Percentiles rank a stretch among this genome's conserved stretches.
Evolutionary conservation across 352 stramenopile species (phyloP).

Genomic region (Phytophthora macrochlamydospora): DNA sequence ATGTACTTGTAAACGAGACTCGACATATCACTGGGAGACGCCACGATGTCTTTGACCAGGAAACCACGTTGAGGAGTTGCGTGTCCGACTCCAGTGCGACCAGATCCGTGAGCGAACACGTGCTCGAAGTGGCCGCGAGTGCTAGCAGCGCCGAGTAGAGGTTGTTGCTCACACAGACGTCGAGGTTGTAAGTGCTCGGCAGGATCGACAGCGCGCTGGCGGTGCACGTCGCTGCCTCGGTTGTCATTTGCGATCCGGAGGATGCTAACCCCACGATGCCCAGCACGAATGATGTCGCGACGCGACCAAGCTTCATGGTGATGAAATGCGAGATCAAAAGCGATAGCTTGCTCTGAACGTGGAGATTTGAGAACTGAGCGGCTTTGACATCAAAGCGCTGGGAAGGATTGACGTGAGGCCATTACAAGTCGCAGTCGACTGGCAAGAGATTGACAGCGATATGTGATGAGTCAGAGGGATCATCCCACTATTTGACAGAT

Average conservation of each 20-base stretch:
- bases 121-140: slow-evolving; percentile 24
- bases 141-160: slow-evolving; percentile 29
- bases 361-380: slow-evolving; percentile 26
- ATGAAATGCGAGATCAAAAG: slow-evolving; percentile 1
- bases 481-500: slow-evolving; percentile 14
- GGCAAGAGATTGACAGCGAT: slow-evolving; percentile 29
- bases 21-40: slow-evolving; percentile 40
- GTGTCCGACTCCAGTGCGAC: slow-evolving; percentile 30
- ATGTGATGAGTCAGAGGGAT: slow-evolving; percentile 18
- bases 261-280: slow-evolving; percentile 14
- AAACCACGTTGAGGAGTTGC: slow-evolving; percentile 33
- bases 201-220: slow-evolving; percentile 35
- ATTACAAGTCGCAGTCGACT: slow-evolving; percentile 18
- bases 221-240: slow-evolving; percentile 23
- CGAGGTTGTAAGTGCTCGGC: slow-evolving; percentile 39
- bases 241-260: slow-evolving; percentile 4
- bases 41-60: slow-evolving; percentile 36
- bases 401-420: too few species aligned
- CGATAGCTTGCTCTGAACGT: neutral
- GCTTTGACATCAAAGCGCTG: neutral
- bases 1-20: slow-evolving; percentile 50
- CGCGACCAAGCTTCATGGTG: slow-evolving; percentile 28
- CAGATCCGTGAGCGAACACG: slow-evolving; percentile 40
- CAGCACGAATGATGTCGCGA: slow-evolving; percentile 16
- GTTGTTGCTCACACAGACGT: slow-evolving; percentile 56